Base-by-base conservation (phyloP, 139 green algal species). In the Trebouxia sp. region DNA sequence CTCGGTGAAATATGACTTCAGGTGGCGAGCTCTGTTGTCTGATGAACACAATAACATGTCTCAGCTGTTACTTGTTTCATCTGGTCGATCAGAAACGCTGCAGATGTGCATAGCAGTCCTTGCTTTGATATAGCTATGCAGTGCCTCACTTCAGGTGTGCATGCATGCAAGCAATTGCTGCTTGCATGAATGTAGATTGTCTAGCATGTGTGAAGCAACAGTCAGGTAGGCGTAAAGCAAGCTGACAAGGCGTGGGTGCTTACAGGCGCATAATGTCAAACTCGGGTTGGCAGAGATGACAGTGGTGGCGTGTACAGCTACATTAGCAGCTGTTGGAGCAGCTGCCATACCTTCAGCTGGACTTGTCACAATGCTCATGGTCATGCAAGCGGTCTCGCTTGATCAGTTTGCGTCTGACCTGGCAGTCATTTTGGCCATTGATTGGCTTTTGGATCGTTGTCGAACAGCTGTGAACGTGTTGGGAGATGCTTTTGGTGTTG, bases 291-390 rank as follows among this genome's bases (percentile, higher is more conserved):
- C 76, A 5, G 8, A 82, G 50, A 80, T 85, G 42, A 20, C 87
- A 14, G 80, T 92, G 39, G 72, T 93, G 3, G 89, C 85, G 8
- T 58, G 85, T 7, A 93, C 88, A 22, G 79, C 84, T 26, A 88
- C 84, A 2, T 78, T 93, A 53, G 89, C 89, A 32, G 89, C 89
- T 2, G 62, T 93, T 39, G 89, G 89, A 26, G 89, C 88, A 48
- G 88, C 89, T 30, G 88, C 89, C 58, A 89, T 93, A 22, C 89
- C 89, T 30, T 88, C 76, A 0, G 86, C 88, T 8, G 89, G 88
- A 20, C 65, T 93, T 1, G 89, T 93, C 6, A 92, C 89, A 55
- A 92, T 92, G 89, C 78, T 93, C 35, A 89, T 92, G 28, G 89
- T 93, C 10, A 79, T 93, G 51, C 86, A 79, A 50, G 80, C 80